These are phyloP conservation scores for Besnoitia besnoiti DNA, from an alignment of 169 alveolate genomes.

Conservation along the genomic window DNA sequence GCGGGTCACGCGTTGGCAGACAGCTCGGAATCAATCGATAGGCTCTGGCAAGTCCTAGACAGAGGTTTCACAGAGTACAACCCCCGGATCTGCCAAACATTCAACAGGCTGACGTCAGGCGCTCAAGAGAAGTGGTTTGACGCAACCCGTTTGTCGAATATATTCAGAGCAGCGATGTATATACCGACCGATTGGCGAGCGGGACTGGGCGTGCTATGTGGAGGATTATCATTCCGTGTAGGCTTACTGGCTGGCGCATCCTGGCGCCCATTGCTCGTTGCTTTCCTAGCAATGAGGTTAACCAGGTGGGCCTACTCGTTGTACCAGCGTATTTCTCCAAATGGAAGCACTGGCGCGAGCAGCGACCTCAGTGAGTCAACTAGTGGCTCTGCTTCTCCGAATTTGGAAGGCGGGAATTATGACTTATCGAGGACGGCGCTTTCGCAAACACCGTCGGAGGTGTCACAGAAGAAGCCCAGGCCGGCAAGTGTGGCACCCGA, in stretches of 20 bases:
- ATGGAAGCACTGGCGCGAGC: not conserved
- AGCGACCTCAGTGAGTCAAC: not conserved
- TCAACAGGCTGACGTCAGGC: not conserved
- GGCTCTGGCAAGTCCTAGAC: not conserved
- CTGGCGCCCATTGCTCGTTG: not conserved
- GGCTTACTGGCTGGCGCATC: not conserved
- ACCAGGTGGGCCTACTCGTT: not conserved
- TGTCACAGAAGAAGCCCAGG: not conserved
- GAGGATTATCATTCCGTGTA: not conserved
- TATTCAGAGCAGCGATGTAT: not conserved
- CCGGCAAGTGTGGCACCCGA: not conserved
- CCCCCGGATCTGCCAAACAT: not conserved
- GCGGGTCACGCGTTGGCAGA: not conserved
- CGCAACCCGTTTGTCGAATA: slow-evolving; percentile 3
- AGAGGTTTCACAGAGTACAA: not conserved
- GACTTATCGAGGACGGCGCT: not conserved
- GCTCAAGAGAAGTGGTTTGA: slow-evolving; percentile 1
- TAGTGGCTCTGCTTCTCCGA: not conserved
- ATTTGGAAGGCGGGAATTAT: not conserved
- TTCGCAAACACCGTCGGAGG: too few species aligned
- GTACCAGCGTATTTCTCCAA: not conserved
- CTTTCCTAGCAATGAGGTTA: not conserved
- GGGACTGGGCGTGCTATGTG: not conserved
- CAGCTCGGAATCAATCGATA: not conserved
- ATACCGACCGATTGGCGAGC: not conserved